Conservation (phyloP, 768 basidiomycete species). For the Suillus weaverae region DNA sequence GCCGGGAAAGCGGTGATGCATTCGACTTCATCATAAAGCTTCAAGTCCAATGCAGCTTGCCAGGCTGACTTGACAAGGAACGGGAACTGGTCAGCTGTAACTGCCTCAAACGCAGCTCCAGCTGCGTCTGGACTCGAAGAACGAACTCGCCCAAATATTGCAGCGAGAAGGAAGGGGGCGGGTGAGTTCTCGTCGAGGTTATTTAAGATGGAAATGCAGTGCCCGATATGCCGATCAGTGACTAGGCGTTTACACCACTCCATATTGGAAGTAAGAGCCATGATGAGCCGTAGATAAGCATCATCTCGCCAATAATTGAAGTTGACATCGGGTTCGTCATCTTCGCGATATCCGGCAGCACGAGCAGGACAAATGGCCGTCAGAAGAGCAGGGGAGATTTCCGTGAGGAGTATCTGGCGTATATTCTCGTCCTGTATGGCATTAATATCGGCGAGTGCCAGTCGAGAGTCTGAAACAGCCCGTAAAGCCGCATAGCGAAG, state of each 20-base stretch:
- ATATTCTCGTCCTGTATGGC: not conserved
- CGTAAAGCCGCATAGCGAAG: slow-evolving; percentile 8
- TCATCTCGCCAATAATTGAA: slow-evolving; percentile 1
- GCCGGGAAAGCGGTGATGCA: not conserved
- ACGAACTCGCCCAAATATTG: not conserved
- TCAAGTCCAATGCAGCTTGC: not conserved
- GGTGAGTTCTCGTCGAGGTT: not conserved
- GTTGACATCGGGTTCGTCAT: not conserved
- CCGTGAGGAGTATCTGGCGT: not conserved
- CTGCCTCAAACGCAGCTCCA: not conserved
- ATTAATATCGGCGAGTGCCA: not conserved
- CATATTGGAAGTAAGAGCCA: not conserved
- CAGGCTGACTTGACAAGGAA: not conserved
- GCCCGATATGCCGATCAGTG: not conserved
- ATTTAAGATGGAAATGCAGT: not conserved
- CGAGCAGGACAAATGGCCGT: not conserved
- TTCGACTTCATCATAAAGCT: not conserved
- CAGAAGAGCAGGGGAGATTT: not conserved
- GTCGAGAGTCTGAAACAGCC: not conserved
- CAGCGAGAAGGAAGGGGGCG: not conserved
- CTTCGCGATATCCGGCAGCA: too few relatives aligned
- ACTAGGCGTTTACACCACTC: not conserved
- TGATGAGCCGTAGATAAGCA: not conserved
- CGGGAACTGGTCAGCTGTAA: not conserved
- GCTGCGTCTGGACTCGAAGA: not conserved